Conservation (phyloP, 2,329 filamentous ascomycete genomes). For the Monosporascus ibericus region DNA sequence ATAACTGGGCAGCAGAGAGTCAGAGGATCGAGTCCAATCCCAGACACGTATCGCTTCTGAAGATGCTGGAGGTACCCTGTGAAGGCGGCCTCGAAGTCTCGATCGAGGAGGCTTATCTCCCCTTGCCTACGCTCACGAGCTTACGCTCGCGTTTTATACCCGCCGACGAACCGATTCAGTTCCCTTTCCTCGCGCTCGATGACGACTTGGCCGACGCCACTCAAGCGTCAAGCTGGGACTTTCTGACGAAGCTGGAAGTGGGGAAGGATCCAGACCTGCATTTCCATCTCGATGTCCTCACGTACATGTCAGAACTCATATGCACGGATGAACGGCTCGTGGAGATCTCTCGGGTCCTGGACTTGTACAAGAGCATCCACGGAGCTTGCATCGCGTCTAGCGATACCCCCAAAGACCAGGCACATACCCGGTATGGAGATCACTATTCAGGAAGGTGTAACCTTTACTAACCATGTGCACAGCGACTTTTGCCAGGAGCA, state of each 20-base stretch:
- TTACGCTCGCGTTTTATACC: constrained; percentile 1
- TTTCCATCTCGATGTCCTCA: background rate
- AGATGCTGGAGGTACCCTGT: background rate
- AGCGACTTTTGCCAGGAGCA: background rate
- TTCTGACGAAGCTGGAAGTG: background rate
- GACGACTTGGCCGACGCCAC: background rate
- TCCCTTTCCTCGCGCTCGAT: background rate
- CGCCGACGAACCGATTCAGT: background rate
- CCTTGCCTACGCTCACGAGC: background rate
- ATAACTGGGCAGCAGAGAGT: constrained; percentile 1
- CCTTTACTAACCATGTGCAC: background rate
- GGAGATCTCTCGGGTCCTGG: background rate
- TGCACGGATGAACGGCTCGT: background rate
- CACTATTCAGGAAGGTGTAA: too few relatives aligned
- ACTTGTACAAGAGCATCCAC: background rate
- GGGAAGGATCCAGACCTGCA: background rate
- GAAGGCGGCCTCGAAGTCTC: background rate
- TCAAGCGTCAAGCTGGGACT: background rate
- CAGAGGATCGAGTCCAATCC: background rate
- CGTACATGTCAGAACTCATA: background rate
- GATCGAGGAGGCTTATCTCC: constrained; percentile 1
- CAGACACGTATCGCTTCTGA: background rate
- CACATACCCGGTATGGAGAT: background rate
- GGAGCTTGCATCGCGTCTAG: background rate
- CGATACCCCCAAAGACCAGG: background rate